Evolutionary conservation across 345 rosid genomes (phyloP).

Genomic region (Citrus maxima): DNA sequence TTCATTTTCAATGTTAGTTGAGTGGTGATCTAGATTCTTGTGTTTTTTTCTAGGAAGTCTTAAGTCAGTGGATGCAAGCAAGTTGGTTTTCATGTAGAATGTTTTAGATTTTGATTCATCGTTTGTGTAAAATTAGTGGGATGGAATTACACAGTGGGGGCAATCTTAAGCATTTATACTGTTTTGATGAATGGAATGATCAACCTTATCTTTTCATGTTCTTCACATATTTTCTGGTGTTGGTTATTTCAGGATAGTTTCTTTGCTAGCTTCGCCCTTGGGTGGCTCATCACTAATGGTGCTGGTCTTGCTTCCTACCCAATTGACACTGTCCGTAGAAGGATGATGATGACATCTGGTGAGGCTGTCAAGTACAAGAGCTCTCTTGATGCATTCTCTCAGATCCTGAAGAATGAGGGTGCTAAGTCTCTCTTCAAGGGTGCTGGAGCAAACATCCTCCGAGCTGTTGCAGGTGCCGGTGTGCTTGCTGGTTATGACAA

Average conservation of each 20-base stretch:
- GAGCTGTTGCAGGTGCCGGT: slow-evolving; percentile 92
- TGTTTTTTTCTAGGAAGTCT: not conserved
- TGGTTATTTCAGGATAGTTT: slow-evolving; percentile 67
- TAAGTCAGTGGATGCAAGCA: not conserved
- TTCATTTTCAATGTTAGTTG: slow-evolving; percentile 25
- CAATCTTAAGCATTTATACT: no score
- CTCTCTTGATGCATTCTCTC: slow-evolving; percentile 66
- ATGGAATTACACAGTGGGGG: not conserved
- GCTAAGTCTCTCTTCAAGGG: slow-evolving; percentile 83
- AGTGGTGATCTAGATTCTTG: not conserved
- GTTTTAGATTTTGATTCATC: not conserved
- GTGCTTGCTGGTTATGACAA: slow-evolving; percentile 90
- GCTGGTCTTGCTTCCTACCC: slow-evolving; percentile 92
- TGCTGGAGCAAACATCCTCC: slow-evolving; percentile 92
- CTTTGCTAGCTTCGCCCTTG: slow-evolving; percentile 81
- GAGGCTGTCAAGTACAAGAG: slow-evolving; percentile 90
- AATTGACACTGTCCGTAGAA: slow-evolving; percentile 86
- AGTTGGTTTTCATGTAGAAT: not conserved
- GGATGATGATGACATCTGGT: slow-evolving; percentile 98
- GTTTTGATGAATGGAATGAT: no score
- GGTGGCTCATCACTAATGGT: slow-evolving; percentile 88
- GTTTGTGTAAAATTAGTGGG: not conserved
- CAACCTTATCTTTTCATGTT: no score
- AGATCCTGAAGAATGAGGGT: slow-evolving; percentile 80
- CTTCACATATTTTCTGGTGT: not conserved